Percentiles rank a stretch among this genome's conserved stretches.
These are phyloP conservation scores for Actinidia chinensis DNA, from an alignment of 179 eudicot species.

Conservation along the genomic window DNA sequence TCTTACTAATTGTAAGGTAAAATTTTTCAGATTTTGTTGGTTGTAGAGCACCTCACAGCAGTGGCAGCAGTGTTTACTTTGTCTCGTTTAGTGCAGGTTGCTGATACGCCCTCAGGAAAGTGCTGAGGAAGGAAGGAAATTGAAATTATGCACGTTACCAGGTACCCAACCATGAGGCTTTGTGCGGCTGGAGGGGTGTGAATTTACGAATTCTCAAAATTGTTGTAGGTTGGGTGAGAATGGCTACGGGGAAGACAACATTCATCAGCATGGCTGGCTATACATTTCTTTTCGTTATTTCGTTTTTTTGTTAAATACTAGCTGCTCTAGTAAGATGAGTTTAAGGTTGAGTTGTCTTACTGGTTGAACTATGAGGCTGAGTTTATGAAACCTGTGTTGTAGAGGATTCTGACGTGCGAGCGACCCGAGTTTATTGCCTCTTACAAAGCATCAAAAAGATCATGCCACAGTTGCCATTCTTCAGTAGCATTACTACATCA, in stretches of 20 bases:
- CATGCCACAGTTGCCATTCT: slow-evolving; percentile 70
- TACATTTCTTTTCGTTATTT: neutral
- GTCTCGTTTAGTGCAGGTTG: slow-evolving; percentile 50
- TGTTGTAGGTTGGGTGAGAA: slow-evolving; percentile 95
- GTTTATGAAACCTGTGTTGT: slow-evolving; percentile 69
- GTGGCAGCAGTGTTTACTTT: neutral
- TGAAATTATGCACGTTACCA: slow-evolving; percentile 92
- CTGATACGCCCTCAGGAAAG: slow-evolving; percentile 92
- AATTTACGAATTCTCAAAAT: slow-evolving; percentile 98
- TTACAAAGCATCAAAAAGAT: slow-evolving; percentile 96
- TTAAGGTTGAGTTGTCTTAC: neutral
- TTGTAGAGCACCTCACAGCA: neutral
- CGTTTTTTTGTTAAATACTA: neutral
- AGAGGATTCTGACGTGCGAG: slow-evolving; percentile 76
- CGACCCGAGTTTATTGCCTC: slow-evolving; percentile 91
- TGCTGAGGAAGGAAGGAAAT: slow-evolving; percentile 92
- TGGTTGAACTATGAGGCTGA: slow-evolving; percentile 67
- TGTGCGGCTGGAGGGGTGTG: slow-evolving; percentile 80
- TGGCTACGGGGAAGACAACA: slow-evolving; percentile 97
- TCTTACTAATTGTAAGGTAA: slow-evolving; percentile 94
- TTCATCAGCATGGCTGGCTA: slow-evolving; percentile 98
- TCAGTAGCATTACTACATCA: slow-evolving; percentile 74
- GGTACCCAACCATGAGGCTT: slow-evolving; percentile 83
- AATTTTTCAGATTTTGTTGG: neutral
- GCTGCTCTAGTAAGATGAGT: neutral